Base-by-base conservation (phyloP, 768 basidiomycete species). In the Crassisporium funariophilum region DNA sequence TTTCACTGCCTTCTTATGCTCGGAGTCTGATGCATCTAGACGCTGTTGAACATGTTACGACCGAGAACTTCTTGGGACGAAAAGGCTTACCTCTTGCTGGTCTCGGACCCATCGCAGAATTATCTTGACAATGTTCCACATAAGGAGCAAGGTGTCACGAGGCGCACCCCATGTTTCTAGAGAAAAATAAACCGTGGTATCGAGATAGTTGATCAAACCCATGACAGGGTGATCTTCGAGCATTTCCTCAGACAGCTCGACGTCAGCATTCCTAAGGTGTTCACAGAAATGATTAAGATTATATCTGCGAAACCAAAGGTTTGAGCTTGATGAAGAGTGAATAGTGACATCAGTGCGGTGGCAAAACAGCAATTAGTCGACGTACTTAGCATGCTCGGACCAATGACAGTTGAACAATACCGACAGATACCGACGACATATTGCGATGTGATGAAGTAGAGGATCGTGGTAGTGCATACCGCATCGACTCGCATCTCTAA, bases 71-170 rank as follows among this genome's bases (percentile, higher is more conserved):
- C n/a, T n/a, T n/a, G n/a, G n/a, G n/a, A 21, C 6, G 36, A 25
- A 19, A 22, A 11, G 29, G 43, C 13, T 35, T 12, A 7, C 29
- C 43, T 42, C 25, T 35, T 33, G 43, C 22, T 44, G 43, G 16
- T 19, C 23, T 20, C 35, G 43, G n/a, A 44, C 17, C 43, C 43
- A 44, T 21, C 22, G 31, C 15, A 44, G 20, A 10, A 35, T 35
- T 7, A 10, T 5, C 11, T 16, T 33, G 31, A 35, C 35, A 20
- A n/a, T 17, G 20, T 13, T 22, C 43, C 43, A 44, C 8, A 35
- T 22, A 13, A 7, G 13, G 13, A 13, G 8, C 27, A 29, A 29
- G 27, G 7, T 29, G 8, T 7, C 27, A 29, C 8, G 27, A 7
- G 27, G 27, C 13, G 27, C 27, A 13, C 13, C 27, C 13, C 27